These are phyloP conservation scores for Halophytophthora batemanensis DNA, from an alignment of 352 stramenopile species.

Conservation along the genomic window DNA sequence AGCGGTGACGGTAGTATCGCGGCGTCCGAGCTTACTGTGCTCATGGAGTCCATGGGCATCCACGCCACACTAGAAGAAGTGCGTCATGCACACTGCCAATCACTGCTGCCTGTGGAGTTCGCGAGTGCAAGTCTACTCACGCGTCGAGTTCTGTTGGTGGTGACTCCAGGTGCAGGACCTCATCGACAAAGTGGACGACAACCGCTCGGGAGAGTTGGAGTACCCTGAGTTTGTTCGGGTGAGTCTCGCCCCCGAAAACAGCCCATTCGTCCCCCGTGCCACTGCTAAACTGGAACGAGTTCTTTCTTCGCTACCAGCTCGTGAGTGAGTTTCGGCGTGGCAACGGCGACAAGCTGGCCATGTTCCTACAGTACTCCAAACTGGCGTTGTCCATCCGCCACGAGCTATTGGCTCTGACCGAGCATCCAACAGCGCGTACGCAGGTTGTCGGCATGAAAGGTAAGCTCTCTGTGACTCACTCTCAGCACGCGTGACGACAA, in stretches of 20 bases:
- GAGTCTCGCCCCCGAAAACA: background rate
- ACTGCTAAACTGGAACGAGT: background rate
- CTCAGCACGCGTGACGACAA: background rate
- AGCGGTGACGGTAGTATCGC: constrained; percentile 64
- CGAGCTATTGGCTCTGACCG: constrained; percentile 36
- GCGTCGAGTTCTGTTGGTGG: background rate
- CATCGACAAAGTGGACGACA: constrained; percentile 74
- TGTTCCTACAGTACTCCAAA: constrained; percentile 68
- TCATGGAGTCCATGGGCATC: constrained; percentile 73
- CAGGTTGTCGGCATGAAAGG: constrained; percentile 39
- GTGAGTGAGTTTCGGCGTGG: constrained; percentile 61
- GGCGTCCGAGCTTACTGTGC: constrained; percentile 40
- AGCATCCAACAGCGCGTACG: constrained; percentile 26
- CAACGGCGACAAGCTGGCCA: constrained; percentile 52
- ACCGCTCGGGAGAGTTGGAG: constrained; percentile 63
- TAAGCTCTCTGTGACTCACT: constrained; percentile 6
- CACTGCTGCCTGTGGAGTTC: background rate
- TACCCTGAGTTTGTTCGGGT: constrained; percentile 69
- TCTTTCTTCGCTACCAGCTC: constrained; percentile 24
- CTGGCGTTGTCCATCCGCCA: constrained; percentile 45
- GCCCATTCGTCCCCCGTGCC: background rate
- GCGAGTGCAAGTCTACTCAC: background rate
- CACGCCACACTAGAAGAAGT: constrained; percentile 44
- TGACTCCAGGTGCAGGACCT: constrained; percentile 43
- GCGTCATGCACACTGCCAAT: background rate